These are phyloP conservation scores for Cercospora sojina DNA, from an alignment of 2,329 filamentous ascomycete genomes.

Conservation along the genomic window DNA sequence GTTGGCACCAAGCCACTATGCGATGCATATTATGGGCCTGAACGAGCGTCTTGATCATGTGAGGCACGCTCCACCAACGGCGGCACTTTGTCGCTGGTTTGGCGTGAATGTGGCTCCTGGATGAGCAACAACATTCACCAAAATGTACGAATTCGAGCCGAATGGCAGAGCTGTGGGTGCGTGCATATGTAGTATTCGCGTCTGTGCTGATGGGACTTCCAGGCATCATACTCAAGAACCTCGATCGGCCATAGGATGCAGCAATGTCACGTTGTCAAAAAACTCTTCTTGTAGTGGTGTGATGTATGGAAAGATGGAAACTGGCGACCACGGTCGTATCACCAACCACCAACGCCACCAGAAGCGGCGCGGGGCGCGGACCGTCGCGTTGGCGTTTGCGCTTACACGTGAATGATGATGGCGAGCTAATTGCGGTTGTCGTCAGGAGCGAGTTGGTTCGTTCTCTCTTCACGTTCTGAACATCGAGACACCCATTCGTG, in stretches of 20 bases:
- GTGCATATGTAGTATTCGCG: too few species aligned
- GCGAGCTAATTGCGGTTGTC: neutral
- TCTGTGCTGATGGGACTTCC: too few species aligned
- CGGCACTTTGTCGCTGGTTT: neutral
- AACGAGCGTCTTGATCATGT: too few species aligned
- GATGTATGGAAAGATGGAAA: too few species aligned
- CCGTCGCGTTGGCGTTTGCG: neutral
- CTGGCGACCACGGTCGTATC: neutral
- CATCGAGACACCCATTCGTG: neutral
- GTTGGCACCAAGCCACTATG: neutral
- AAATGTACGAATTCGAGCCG: neutral
- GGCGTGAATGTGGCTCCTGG: neutral
- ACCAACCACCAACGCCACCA: neutral
- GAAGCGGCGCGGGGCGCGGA: neutral
- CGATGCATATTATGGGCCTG: neutral
- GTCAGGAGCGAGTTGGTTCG: neutral
- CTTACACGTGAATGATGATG: conserved; percentile 2
- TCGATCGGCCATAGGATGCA: neutral
- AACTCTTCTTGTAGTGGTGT: neutral
- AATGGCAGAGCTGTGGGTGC: too few species aligned
- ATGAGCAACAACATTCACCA: neutral
- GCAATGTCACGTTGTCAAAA: neutral
- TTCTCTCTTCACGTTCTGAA: neutral
- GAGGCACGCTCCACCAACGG: too few species aligned
- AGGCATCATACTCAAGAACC: neutral